phyloP scores from a whole-genome alignment of 805 yeast species.

The Ogataea philodendri region DNA sequence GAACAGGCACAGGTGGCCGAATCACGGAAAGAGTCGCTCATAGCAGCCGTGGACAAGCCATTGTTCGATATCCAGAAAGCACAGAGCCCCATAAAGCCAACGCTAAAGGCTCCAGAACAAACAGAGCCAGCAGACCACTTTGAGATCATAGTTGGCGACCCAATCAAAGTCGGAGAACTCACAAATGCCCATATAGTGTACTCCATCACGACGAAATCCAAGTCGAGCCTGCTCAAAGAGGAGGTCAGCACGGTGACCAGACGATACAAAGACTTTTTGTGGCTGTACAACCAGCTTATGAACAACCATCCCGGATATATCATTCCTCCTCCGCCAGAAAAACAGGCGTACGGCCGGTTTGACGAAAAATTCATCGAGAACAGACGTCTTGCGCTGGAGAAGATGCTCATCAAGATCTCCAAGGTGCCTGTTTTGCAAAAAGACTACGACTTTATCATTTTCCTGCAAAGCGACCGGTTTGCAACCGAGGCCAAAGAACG shows the following conservation, averaged over 20 bases:
- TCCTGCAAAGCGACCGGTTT: slow-evolving; percentile 74
- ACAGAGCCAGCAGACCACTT: slow-evolving; percentile 36
- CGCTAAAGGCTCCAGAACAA: slow-evolving; percentile 3
- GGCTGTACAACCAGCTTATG: slow-evolving; percentile 88
- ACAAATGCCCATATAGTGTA: slow-evolving; percentile 88
- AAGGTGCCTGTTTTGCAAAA: slow-evolving; percentile 52
- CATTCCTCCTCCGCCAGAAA: slow-evolving; percentile 95
- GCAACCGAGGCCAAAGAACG: slow-evolving; percentile 64
- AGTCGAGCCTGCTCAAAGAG: slow-evolving; percentile 36
- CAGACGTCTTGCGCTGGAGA: slow-evolving; percentile 79
- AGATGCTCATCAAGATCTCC: slow-evolving; percentile 77
- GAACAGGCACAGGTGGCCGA: slow-evolving; percentile 2
- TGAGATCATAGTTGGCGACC: slow-evolving; percentile 81
- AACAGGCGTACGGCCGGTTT: slow-evolving; percentile 89
- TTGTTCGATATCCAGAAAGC: slow-evolving; percentile 42
- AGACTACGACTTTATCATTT: slow-evolving; percentile 76
- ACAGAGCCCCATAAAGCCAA: neutral
- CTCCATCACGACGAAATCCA: slow-evolving; percentile 63
- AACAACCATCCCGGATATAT: slow-evolving; percentile 85
- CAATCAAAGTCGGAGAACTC: slow-evolving; percentile 86
- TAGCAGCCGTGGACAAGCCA: slow-evolving; percentile 52
- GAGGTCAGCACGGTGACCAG: slow-evolving; percentile 63
- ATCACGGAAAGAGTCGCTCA: slow-evolving; percentile 33
- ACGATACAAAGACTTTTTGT: slow-evolving; percentile 87
- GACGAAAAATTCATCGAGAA: slow-evolving; percentile 86